These are phyloP conservation scores for Inosperma sp. DNA, from an alignment of 768 basidiomycete genomes.

Conservation along the genomic window DNA sequence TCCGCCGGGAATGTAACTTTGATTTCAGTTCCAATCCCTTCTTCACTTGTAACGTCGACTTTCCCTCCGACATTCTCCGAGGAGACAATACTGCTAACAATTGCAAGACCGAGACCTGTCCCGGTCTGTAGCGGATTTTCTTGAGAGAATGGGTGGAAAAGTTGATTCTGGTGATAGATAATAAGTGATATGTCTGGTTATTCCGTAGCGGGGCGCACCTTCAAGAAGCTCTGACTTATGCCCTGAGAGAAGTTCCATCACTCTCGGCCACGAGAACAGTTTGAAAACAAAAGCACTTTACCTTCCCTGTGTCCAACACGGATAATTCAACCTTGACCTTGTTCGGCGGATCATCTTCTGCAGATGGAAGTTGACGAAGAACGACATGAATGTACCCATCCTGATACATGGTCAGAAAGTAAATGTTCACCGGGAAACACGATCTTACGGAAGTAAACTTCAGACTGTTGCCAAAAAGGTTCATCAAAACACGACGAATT, in stretches of 20 bases:
- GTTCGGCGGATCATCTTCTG: slow-evolving; percentile 47
- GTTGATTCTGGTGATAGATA: slow-evolving; percentile 58
- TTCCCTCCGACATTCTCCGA: slow-evolving; percentile 85
- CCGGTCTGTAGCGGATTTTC: slow-evolving; percentile 92
- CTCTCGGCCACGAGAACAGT: neutral
- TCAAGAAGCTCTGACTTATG: slow-evolving; percentile 88
- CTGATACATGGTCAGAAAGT: slow-evolving; percentile 31
- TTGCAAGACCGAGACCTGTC: slow-evolving; percentile 90
- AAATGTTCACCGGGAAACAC: neutral
- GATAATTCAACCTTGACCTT: slow-evolving; percentile 76
- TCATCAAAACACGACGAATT: slow-evolving; percentile 88
- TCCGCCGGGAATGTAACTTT: slow-evolving; percentile 81
- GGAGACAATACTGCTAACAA: slow-evolving; percentile 88
- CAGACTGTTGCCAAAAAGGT: slow-evolving; percentile 88
- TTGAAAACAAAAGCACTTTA: slow-evolving; percentile 21
- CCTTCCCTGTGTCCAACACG: slow-evolving; percentile 89
- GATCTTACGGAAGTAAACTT: slow-evolving; percentile 79
- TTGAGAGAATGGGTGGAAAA: slow-evolving; percentile 97
- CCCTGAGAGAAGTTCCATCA: slow-evolving; percentile 42
- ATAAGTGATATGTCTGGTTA: neutral
- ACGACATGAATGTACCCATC: slow-evolving; percentile 85
- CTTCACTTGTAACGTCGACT: slow-evolving; percentile 91
- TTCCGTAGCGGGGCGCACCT: slow-evolving; percentile 40
- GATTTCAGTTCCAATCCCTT: slow-evolving; percentile 88
- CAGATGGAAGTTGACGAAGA: slow-evolving; percentile 65